Evolutionary conservation across 495 filamentous ascomycete species (phyloP).

Genomic region (Hypoxylon lenormandii): DNA sequence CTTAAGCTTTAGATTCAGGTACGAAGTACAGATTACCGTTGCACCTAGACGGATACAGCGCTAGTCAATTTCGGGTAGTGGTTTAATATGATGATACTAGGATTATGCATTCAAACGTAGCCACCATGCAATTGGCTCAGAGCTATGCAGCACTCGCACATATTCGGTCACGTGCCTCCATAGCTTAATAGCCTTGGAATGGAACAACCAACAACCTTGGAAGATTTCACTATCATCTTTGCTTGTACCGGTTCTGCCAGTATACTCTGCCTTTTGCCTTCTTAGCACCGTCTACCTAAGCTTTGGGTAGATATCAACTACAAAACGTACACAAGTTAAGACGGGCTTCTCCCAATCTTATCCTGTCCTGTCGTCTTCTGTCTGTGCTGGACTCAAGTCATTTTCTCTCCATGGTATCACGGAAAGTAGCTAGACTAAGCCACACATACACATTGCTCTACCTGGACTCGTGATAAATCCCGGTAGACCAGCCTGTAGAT

Average conservation of each 20-base stretch:
- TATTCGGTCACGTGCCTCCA: slow-evolving; percentile 6
- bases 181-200: not conserved
- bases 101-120: not conserved
- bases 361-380: slow-evolving; percentile 2
- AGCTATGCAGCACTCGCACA: not conserved
- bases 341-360: slow-evolving; percentile 5
- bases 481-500: slow-evolving; percentile 41
- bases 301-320: slow-evolving; percentile 21
- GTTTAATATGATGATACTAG: not conserved
- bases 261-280: slow-evolving; percentile 5
- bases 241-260: slow-evolving; percentile 2
- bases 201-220: not conserved
- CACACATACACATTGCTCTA: slow-evolving; percentile 3
- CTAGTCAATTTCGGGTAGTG: not conserved
- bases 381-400: slow-evolving; percentile 22
- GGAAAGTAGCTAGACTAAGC: slow-evolving; percentile 34
- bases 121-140: not conserved
- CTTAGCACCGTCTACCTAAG: slow-evolving; percentile 21
- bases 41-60: not conserved
- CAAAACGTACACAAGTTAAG: slow-evolving; percentile 21
- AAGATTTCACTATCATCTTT: not conserved
- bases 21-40: slow-evolving; percentile 4
- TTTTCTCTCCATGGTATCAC: slow-evolving; percentile 18
- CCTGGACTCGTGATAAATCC: slow-evolving; percentile 28
- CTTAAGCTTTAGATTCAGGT: slow-evolving; percentile 2